phyloP scores from a whole-genome alignment of 108 stramenopile genomes.

The Pseudonitzschia delicatissima region DNA sequence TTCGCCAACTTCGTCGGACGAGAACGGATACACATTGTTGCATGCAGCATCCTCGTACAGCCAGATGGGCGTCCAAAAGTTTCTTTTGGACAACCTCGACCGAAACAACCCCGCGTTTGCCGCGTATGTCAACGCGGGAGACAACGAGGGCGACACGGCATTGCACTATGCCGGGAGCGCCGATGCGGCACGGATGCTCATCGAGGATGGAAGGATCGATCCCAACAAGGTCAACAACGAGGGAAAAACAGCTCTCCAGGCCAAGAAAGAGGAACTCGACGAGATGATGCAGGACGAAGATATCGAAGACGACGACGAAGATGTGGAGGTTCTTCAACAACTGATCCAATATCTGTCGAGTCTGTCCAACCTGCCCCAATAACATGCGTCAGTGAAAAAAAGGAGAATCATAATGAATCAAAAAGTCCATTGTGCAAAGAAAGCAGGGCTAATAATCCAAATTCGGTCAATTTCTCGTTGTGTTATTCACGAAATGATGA shows the following conservation, averaged over 20 bases:
- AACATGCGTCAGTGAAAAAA: not conserved
- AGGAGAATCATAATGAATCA: not conserved
- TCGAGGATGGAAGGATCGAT: conserved; percentile 38
- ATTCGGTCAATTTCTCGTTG: too few relatives aligned
- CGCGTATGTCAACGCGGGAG: conserved; percentile 32
- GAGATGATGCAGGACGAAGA: conserved; percentile 52
- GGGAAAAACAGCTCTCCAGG: conserved; percentile 52
- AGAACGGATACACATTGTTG: conserved; percentile 58
- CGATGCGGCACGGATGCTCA: conserved; percentile 36
- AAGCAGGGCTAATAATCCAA: too few relatives aligned
- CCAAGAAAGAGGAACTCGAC: conserved; percentile 47
- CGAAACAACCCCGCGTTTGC: conserved; percentile 6
- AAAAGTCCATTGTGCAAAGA: not conserved
- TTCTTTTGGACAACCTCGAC: conserved; percentile 19
- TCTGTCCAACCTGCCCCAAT: not conserved
- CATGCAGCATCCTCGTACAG: conserved; percentile 66
- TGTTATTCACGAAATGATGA: too few relatives aligned
- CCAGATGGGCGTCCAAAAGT: conserved; percentile 41
- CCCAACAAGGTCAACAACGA: conserved; percentile 24
- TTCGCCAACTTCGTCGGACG: conserved; percentile 34
- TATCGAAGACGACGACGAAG: conserved; percentile 51
- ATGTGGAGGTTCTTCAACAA: conserved; percentile 31
- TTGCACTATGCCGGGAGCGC: conserved; percentile 58
- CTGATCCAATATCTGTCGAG: conserved; percentile 39
- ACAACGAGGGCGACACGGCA: conserved; percentile 69